Evolutionary conservation across 2,329 filamentous ascomycete species (phyloP).

Genomic region (Penicillium sp.): DNA sequence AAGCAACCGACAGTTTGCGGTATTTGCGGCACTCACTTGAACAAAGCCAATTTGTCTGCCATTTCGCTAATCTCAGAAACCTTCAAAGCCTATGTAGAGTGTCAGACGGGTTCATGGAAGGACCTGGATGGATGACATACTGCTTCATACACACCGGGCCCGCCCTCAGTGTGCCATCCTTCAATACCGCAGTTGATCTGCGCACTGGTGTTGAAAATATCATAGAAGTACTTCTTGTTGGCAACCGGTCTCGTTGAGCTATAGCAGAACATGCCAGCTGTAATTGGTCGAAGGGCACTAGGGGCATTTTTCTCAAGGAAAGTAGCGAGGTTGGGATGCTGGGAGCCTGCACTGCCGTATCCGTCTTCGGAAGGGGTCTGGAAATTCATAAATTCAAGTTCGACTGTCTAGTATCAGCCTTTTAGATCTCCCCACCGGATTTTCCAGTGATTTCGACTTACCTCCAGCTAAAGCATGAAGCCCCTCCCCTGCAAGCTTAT

Average conservation of each 20-base stretch:
- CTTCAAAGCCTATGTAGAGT: conserved; percentile 60
- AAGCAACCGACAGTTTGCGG: neutral
- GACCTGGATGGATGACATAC: conserved; percentile 38
- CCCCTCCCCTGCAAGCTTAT: conserved; percentile 63
- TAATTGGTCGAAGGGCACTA: conserved; percentile 69
- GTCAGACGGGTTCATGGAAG: neutral
- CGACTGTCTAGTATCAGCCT: conserved; percentile 53
- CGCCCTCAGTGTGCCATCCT: conserved; percentile 91
- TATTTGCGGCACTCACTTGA: conserved; percentile 60
- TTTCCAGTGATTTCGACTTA: conserved; percentile 47
- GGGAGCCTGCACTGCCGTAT: conserved; percentile 65
- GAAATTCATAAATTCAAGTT: conserved; percentile 71
- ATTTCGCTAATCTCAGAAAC: conserved; percentile 81
- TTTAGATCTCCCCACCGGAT: neutral
- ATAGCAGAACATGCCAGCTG: conserved; percentile 93
- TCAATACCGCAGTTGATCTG: conserved; percentile 77
- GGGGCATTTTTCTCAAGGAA: conserved; percentile 72
- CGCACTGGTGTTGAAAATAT: conserved; percentile 74
- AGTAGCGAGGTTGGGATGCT: conserved; percentile 69
- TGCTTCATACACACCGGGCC: conserved; percentile 90
- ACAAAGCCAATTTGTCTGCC: conserved; percentile 84
- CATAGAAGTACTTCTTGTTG: conserved; percentile 87
- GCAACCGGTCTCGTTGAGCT: conserved; percentile 79
- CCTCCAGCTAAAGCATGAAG: conserved; percentile 85
- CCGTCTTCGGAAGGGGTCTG: conserved; percentile 28